Base-by-base conservation (phyloP, 1,139 yeast species). In the Scheffersomyces quercinus region DNA sequence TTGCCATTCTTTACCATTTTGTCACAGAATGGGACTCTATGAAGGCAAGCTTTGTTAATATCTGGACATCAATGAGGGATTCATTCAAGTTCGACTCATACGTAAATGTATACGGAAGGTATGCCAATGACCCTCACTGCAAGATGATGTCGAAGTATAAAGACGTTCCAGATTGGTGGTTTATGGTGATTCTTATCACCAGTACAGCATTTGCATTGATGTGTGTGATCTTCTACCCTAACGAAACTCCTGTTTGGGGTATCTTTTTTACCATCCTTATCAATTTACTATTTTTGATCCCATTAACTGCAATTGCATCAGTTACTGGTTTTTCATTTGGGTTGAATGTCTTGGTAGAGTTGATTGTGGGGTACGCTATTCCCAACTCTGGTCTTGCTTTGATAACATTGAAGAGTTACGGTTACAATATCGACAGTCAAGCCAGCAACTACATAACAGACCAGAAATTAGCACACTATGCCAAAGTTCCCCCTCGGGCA, bases 91-190 rank as follows among this genome's bases (percentile, higher is more conserved):
- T 51, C n/a, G 28, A 12, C 12, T 30, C 16, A 5, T 36, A 41
- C 12, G 37, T 32, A 13, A 36, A 37, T 16, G 38, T 35, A 4
- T 51, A 38, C 32, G 56, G 63, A 37, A 58, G 56, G 44, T 50
- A 60, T 49, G 64, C 60, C 2, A 48, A 63, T 24, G 88, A 82
- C 51, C 79, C 85, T 0, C 84, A 81, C 50, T 70, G 79, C 36
- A 67, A 70, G 42, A 75, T 80, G 78, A 81, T 81, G 83, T 50
- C 69, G 26, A 62, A 64, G 15, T 81, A 81, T 57, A 70, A 69
- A 33, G 88, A 83, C 52, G 86, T 81, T 14, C 88, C 88, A 9
- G 83, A 81, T 47, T 77, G 79, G 77, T 79, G 81, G 73, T 83
- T 75, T 51, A 50, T 78, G 20, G 43, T 65, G 10, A 71, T 82